Conservation (phyloP, 768 basidiomycete species). For the Lentinula boryana region DNA sequence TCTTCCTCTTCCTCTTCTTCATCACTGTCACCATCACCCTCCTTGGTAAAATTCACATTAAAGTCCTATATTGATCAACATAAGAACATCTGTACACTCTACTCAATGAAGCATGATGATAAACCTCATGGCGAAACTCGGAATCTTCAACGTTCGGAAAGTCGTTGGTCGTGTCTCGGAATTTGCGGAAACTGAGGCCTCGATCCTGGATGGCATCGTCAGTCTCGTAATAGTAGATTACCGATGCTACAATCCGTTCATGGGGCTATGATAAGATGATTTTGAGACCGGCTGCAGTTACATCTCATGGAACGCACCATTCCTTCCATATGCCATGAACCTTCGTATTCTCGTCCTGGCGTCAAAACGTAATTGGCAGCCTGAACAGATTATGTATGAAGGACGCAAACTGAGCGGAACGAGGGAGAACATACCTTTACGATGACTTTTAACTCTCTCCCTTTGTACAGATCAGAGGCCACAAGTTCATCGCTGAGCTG, state of each 20-base stretch:
- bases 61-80: background rate
- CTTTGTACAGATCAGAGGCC: background rate
- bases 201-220: slow-evolving; percentile 7
- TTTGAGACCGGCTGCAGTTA: background rate
- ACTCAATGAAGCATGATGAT: background rate
- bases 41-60: background rate
- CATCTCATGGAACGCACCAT: slow-evolving; percentile 7
- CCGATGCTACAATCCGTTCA: slow-evolving; percentile 12
- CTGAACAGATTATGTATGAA: background rate
- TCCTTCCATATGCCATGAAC: slow-evolving; percentile 15
- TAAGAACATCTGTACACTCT: too few relatives aligned
- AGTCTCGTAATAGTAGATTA: slow-evolving; percentile 14
- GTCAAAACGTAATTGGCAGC: slow-evolving; percentile 13
- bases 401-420: background rate
- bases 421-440: background rate
- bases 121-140: background rate
- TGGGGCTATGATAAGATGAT: slow-evolving; percentile 8
- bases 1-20: background rate
- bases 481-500: background rate
- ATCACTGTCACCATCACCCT: background rate
- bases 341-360: slow-evolving; percentile 12
- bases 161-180: slow-evolving; percentile 29
- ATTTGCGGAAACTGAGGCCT: slow-evolving; percentile 10
- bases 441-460: slow-evolving; percentile 3
- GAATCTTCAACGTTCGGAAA: slow-evolving; percentile 69